Base-by-base conservation (phyloP, 768 basidiomycete species). In the Leucocoprinus leucothites region DNA sequence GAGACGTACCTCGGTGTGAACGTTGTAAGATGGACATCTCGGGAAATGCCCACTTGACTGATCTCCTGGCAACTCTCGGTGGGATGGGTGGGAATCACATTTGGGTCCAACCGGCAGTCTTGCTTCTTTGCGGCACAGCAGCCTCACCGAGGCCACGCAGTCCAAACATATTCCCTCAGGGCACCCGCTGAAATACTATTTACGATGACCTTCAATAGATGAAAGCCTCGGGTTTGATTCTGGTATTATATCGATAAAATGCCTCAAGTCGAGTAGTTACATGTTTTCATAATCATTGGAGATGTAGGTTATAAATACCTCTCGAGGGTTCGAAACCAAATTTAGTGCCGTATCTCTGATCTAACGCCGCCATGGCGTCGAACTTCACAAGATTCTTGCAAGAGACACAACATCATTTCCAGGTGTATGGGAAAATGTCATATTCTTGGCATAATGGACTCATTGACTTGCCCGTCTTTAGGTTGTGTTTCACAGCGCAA, bases 361-460 rank as follows among this genome's bases (percentile, higher is more conserved):
- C 31, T 31, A n/a, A 36, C 49, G 22, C 38, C 26, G 14, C 9
- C 22, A 47, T 46, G 31, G n/a, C 43, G n/a, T 34, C 31, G 48
- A 22, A 13, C 43, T 28, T 38, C 9, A 28, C 34, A 51, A 18
- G 19, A 57, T 25, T 34, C 41, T 35, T 47, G 41, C 21, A 19
- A 48, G 22, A 19, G 26, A 51, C 16, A 24, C 26, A 14, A 28
- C 46, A 58, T 31, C 36, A 53, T 48, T 43, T 47, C 38, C 51
- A 53, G 46, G 46, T 48, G 28, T 40, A 48, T 56, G 54, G 48
- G 54, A 56, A 56, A 49, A 48, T 25, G 2, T n/a, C 19, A 48
- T 25, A 34, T 48, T 43, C 34, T 22, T 14, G 41, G 54, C 21
- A 43, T n/a, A 24, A 42, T 31, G 13, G 5, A 43, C 7, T 8